These are phyloP conservation scores for Hsuehochloa calcarea DNA, from an alignment of 176 grass and related monocot genomes.

Conservation along the genomic window DNA sequence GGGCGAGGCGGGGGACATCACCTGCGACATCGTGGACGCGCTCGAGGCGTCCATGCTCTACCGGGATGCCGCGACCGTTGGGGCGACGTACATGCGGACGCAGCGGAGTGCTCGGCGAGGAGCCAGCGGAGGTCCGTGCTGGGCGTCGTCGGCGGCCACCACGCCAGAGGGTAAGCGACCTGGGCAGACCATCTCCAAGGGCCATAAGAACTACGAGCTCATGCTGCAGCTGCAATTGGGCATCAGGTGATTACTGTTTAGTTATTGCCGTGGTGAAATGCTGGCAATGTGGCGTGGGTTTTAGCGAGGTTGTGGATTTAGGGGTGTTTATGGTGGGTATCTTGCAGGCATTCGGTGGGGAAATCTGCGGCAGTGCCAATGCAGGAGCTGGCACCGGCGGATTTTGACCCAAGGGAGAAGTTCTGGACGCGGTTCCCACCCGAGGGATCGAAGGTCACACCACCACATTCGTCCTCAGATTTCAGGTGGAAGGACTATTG, in stretches of 20 bases:
- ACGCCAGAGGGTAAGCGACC: slow-evolving; percentile 70
- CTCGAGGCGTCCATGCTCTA: slow-evolving; percentile 82
- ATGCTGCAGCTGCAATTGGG: slow-evolving; percentile 94
- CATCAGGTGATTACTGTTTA: slow-evolving; percentile 52
- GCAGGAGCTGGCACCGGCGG: slow-evolving; percentile 37
- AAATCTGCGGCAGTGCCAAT: slow-evolving; percentile 53
- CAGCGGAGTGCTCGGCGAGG: slow-evolving; percentile 29
- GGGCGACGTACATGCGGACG: slow-evolving; percentile 7
- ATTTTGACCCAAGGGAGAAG: slow-evolving; percentile 74
- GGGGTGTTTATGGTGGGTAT: slow-evolving; percentile 25
- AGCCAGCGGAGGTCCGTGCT: slow-evolving; percentile 33
- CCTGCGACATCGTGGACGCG: slow-evolving; percentile 90
- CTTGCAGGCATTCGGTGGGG: slow-evolving; percentile 66
- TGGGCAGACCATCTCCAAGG: slow-evolving; percentile 92
- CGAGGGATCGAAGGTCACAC: slow-evolving; percentile 72
- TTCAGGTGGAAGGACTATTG: slow-evolving; percentile 94
- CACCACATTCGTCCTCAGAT: slow-evolving; percentile 62
- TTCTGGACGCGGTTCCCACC: slow-evolving; percentile 84
- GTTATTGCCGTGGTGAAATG: not conserved
- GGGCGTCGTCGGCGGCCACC: slow-evolving; percentile 41
- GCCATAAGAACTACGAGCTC: slow-evolving; percentile 95
- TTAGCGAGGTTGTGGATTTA: not conserved
- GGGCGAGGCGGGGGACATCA: slow-evolving; percentile 92
- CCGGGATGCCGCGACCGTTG: slow-evolving; percentile 51
- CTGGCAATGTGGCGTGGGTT: not conserved